Evolutionary conservation across 164 flowering plant genomes (phyloP).

Genomic region (Cinnamomum chago): DNA sequence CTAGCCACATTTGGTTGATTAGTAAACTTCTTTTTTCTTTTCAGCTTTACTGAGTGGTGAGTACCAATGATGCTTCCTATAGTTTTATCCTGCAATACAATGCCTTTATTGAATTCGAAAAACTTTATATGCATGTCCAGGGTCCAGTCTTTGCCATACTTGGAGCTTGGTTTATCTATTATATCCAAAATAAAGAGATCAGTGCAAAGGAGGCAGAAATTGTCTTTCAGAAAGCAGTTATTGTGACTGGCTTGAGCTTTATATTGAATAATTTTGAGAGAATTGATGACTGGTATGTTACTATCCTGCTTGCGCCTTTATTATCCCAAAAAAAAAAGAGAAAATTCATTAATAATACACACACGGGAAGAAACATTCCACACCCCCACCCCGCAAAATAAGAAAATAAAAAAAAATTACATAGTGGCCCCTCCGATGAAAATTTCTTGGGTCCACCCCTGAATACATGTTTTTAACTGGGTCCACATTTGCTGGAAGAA

Average conservation of each 20-base stretch:
- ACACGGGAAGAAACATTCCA: neutral
- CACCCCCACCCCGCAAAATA: no score
- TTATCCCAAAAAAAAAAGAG: neutral
- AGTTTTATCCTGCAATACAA: neutral
- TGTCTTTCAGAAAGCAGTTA: constrained; percentile 51
- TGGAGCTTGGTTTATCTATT: constrained; percentile 70
- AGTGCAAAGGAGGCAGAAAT: constrained; percentile 43
- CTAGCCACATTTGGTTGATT: neutral
- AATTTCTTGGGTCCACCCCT: no score
- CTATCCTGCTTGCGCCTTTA: neutral
- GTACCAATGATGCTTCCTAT: neutral
- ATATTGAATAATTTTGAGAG: constrained; percentile 49
- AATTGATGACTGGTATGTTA: constrained; percentile 62
- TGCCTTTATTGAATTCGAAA: neutral
- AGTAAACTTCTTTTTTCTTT: no score
- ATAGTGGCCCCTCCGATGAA: no score
- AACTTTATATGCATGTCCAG: constrained; percentile 24
- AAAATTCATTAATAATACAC: neutral
- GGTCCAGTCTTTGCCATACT: constrained; percentile 69
- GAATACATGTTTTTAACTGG: neutral
- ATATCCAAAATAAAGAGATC: constrained; percentile 50
- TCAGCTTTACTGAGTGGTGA: neutral
- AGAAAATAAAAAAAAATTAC: no score
- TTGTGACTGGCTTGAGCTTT: constrained; percentile 44
- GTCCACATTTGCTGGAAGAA: neutral